These are phyloP conservation scores for Vanderwaltozyma tropicalis DNA, from an alignment of 805 yeast species.

Conservation along the genomic window DNA sequence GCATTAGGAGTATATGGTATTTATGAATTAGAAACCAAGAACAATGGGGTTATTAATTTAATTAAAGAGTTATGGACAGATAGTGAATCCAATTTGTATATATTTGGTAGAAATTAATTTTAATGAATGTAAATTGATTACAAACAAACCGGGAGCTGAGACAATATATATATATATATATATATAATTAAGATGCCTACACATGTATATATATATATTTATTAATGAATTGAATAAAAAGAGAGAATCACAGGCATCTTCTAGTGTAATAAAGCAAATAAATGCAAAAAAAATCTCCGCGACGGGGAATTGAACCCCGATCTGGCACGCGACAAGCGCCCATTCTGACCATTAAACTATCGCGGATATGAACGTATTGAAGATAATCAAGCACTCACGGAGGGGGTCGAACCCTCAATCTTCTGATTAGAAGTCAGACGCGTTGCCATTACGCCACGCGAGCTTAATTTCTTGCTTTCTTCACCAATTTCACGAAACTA, in stretches of 20 bases:
- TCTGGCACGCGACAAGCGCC: slow-evolving; percentile 2
- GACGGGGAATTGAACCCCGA: slow-evolving; percentile 3
- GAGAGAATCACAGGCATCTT: neutral
- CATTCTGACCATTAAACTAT: slow-evolving; percentile 2
- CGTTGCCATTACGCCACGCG: slow-evolving; percentile 49
- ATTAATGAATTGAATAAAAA: too few relatives aligned
- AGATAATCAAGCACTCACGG: slow-evolving; percentile 34
- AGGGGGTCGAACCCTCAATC: slow-evolving; percentile 49
- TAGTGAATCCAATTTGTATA: slow-evolving; percentile 21
- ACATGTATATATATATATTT: too few relatives aligned
- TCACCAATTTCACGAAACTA: neutral
- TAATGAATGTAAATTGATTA: too few relatives aligned
- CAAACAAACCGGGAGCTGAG: too few relatives aligned
- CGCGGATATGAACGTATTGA: slow-evolving; percentile 1
- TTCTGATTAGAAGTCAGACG: slow-evolving; percentile 48
- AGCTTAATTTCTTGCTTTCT: slow-evolving; percentile 24
- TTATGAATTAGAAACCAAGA: slow-evolving; percentile 55
- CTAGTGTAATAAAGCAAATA: neutral
- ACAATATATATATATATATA: neutral
- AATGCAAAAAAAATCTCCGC: neutral
- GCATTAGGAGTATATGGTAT: slow-evolving; percentile 60
- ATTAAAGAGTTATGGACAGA: slow-evolving; percentile 31
- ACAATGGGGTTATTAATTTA: slow-evolving; percentile 51
- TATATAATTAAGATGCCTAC: too few relatives aligned
- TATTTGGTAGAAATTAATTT: slow-evolving; percentile 18